These are phyloP conservation scores for Rhizoctonia solani DNA, from an alignment of 1,284 basidiomycete genomes.

Conservation along the genomic window DNA sequence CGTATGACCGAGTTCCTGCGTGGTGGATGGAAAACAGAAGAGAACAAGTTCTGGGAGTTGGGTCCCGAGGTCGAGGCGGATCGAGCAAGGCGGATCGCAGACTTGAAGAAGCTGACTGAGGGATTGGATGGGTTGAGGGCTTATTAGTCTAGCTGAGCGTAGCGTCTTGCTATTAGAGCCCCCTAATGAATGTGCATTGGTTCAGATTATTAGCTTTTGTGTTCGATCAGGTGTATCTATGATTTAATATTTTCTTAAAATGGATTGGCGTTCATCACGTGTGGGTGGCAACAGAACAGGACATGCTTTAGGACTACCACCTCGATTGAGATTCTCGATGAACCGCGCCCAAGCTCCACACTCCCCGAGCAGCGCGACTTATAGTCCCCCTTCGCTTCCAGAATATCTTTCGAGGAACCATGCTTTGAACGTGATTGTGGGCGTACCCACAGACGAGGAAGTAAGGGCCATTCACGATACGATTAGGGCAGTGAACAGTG, in stretches of 20 bases:
- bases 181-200: no score
- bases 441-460: constrained; percentile 1
- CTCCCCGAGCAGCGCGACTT: neutral
- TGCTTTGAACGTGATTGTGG: constrained; percentile 1
- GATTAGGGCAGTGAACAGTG: neutral
- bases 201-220: no score
- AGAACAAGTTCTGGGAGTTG: constrained; percentile 27
- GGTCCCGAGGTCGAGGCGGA: constrained; percentile 33
- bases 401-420: neutral
- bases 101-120: constrained; percentile 23
- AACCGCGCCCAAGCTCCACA: no score
- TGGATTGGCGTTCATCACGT: no score
- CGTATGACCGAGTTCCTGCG: constrained; percentile 31
- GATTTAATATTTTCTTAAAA: no score
- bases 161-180: no score
- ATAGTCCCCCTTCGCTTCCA: constrained; percentile 2
- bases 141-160: no score
- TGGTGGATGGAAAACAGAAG: constrained; percentile 38
- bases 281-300: no score
- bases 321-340: no score
- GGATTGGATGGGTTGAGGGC: constrained; percentile 30
- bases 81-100: constrained; percentile 26
- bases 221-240: no score
- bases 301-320: no score
- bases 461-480: constrained; percentile 2